These are phyloP conservation scores for Ceratobasidium sp. DNA, from an alignment of 1,284 basidiomycete species.

Conservation along the genomic window DNA sequence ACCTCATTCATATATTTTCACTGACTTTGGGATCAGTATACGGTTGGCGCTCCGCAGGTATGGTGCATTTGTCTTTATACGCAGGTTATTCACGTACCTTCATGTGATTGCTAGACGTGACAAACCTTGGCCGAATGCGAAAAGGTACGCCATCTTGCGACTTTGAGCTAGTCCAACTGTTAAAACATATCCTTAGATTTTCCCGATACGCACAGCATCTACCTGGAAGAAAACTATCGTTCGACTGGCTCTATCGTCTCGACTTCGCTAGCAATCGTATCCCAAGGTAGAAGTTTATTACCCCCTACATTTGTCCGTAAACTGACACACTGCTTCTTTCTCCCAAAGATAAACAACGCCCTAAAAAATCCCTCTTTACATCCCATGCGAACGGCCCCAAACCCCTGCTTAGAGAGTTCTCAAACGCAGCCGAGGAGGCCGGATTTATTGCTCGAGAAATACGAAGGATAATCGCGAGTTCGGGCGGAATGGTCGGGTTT, in stretches of 20 bases:
- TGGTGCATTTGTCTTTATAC: slow-evolving; percentile 7
- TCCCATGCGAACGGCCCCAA: slow-evolving; percentile 73
- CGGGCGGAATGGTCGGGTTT: slow-evolving; percentile 77
- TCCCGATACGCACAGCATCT: slow-evolving; percentile 70
- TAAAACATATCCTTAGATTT: slow-evolving; percentile 66
- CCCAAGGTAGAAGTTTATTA: slow-evolving; percentile 68
- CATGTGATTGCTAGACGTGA: slow-evolving; percentile 63
- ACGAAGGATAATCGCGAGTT: slow-evolving; percentile 77
- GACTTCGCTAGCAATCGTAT: slow-evolving; percentile 80
- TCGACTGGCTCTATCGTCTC: slow-evolving; percentile 83
- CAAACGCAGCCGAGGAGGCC: slow-evolving; percentile 66
- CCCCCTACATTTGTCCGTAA: background rate
- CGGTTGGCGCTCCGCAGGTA: slow-evolving; percentile 84
- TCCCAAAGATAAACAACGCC: slow-evolving; percentile 71
- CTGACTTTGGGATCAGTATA: slow-evolving; percentile 64
- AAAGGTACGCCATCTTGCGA: slow-evolving; percentile 59
- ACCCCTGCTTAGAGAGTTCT: slow-evolving; percentile 64
- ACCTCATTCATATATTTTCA: background rate
- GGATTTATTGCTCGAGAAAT: slow-evolving; percentile 82
- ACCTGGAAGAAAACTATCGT: slow-evolving; percentile 89
- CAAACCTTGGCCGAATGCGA: slow-evolving; percentile 82
- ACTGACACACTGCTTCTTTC: background rate
- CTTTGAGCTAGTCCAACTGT: slow-evolving; percentile 6
- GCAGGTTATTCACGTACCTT: background rate
- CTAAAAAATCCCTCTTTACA: slow-evolving; percentile 80